Conservation (phyloP, 129 eudicot genomes). For the Artemisia argyi region DNA sequence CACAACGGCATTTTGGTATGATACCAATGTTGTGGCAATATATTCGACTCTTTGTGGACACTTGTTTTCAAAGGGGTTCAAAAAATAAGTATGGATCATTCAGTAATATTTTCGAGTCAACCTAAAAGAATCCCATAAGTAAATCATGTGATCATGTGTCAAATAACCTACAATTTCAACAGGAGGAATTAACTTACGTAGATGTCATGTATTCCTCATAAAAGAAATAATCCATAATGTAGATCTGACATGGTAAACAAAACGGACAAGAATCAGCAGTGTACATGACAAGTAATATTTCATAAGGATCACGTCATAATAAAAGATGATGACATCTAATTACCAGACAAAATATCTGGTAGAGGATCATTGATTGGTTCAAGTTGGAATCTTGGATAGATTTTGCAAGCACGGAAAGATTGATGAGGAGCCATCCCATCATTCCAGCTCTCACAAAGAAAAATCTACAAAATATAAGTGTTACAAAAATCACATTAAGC, state of each 20-base stretch:
- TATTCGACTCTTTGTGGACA: slow-evolving; percentile 1
- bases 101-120: neutral
- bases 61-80: neutral
- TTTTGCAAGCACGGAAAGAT: slow-evolving; percentile 86
- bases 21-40: too few relatives aligned
- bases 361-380: slow-evolving; percentile 83
- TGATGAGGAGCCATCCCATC: slow-evolving; percentile 99
- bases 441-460: slow-evolving; percentile 99
- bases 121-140: neutral
- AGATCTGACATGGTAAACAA: slow-evolving; percentile 50
- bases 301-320: slow-evolving; percentile 24
- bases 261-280: slow-evolving; percentile 20
- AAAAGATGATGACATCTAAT: slow-evolving; percentile 21
- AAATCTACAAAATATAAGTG: slow-evolving; percentile 56
- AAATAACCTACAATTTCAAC: slow-evolving; percentile 19
- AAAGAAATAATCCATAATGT: slow-evolving; percentile 82
- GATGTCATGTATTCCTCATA: slow-evolving; percentile 99
- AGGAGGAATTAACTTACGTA: slow-evolving; percentile 59
- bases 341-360: slow-evolving; percentile 87
- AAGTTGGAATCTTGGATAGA: slow-evolving; percentile 56
- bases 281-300: slow-evolving; percentile 9
- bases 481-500: neutral
- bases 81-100: neutral
- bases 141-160: neutral
- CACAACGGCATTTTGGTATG: too few relatives aligned